Evolutionary conservation across 2,329 filamentous ascomycete species (phyloP).

Genomic region (Aspergillus jensenii): DNA sequence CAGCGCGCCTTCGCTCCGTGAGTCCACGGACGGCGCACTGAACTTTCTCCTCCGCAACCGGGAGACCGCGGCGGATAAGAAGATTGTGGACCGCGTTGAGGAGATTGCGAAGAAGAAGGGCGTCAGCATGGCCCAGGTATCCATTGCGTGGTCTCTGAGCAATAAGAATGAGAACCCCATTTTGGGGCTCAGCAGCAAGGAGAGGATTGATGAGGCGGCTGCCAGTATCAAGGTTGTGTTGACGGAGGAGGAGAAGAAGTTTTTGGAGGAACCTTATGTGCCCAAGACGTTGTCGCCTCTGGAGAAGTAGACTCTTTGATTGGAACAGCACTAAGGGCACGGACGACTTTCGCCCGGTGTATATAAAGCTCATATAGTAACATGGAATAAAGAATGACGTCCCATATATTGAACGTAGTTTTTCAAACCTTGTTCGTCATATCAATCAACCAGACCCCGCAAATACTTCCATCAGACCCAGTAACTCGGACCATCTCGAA

Average conservation of each 20-base stretch:
- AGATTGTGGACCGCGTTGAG: constrained; percentile 57
- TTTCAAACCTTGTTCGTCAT: too few relatives aligned
- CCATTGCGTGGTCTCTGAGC: constrained; percentile 62
- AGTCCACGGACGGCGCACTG: constrained; percentile 45
- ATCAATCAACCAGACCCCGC: not conserved
- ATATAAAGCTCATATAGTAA: too few relatives aligned
- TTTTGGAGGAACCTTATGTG: constrained; percentile 62
- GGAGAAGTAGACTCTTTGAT: constrained; percentile 22
- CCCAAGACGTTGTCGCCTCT: constrained; percentile 44
- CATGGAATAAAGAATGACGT: too few relatives aligned
- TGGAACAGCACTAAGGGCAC: not conserved
- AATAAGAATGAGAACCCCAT: constrained; percentile 58
- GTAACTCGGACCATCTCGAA: constrained; percentile 30
- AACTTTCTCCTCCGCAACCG: constrained; percentile 42
- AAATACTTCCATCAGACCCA: constrained; percentile 1
- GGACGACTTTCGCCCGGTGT: too few relatives aligned
- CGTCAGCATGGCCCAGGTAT: constrained; percentile 63
- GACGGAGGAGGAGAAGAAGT: constrained; percentile 59
- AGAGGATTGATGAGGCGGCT: constrained; percentile 63
- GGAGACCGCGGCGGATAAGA: constrained; percentile 50
- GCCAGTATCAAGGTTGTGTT: constrained; percentile 48
- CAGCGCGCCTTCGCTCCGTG: constrained; percentile 65
- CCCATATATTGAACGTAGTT: too few relatives aligned
- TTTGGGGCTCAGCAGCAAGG: constrained; percentile 59
- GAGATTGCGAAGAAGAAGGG: constrained; percentile 59